These are phyloP conservation scores for Paragyromitra xinjiangensis DNA, from an alignment of 495 filamentous ascomycete species.

Conservation along the genomic window DNA sequence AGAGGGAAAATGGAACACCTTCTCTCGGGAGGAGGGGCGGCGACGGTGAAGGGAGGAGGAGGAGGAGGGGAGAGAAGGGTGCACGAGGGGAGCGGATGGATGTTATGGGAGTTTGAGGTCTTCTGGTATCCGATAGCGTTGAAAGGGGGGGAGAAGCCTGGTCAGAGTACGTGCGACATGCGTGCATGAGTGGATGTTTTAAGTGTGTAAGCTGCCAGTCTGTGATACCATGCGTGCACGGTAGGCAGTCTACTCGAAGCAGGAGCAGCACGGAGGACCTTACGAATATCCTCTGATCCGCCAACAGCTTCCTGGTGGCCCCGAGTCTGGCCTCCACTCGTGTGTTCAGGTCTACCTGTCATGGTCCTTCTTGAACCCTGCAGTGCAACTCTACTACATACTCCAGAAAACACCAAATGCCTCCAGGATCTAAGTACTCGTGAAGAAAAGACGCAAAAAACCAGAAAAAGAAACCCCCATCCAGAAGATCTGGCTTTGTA, in stretches of 20 bases:
- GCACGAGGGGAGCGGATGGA: conserved; percentile 44
- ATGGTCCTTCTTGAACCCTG: neutral
- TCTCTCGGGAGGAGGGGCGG: conserved; percentile 42
- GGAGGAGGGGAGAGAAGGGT: conserved; percentile 24
- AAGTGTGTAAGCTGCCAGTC: conserved; percentile 43
- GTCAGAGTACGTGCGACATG: conserved; percentile 47
- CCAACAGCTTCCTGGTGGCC: neutral
- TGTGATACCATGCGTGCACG: conserved; percentile 21
- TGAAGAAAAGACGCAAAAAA: neutral
- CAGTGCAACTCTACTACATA: neutral
- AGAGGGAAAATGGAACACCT: conserved; percentile 36
- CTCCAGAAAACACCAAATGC: neutral
- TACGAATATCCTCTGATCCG: neutral
- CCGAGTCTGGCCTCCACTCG: neutral
- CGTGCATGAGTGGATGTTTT: conserved; percentile 51
- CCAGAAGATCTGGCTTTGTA: neutral
- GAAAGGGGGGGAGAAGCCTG: conserved; percentile 49
- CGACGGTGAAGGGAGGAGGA: conserved; percentile 20
- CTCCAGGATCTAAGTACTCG: neutral
- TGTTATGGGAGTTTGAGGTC: conserved; percentile 49
- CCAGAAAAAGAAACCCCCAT: conserved; percentile 8
- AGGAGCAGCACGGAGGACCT: conserved; percentile 1
- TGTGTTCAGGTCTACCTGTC: neutral
- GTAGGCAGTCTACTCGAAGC: neutral
- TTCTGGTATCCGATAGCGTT: conserved; percentile 29